phyloP scores from a whole-genome alignment of 208 protist species.

The Tritrichomonas foetus region DNA sequence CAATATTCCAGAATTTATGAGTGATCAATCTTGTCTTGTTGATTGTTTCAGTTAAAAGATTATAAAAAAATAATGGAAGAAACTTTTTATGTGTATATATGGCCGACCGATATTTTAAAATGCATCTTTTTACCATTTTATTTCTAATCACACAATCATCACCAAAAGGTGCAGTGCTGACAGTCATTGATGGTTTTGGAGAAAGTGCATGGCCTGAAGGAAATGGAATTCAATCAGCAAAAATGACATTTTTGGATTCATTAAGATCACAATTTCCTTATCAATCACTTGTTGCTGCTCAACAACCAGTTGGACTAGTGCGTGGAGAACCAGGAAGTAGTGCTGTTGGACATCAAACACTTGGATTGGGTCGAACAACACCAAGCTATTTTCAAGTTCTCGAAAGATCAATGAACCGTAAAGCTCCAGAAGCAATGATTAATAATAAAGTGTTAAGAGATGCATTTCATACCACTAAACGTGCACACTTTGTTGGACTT shows the following conservation, averaged over 20 bases:
- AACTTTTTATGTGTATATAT: no score
- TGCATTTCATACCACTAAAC: background rate
- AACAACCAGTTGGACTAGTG: constrained; percentile 24
- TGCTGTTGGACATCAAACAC: constrained; percentile 21
- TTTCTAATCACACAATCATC: no score
- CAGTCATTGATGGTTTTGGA: constrained; percentile 13
- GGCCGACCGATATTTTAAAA: no score
- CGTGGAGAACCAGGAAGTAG: background rate
- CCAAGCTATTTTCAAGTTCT: constrained; percentile 25
- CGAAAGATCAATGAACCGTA: background rate
- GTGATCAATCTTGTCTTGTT: no score
- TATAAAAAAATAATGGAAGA: no score
- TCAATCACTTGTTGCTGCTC: background rate
- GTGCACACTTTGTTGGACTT: background rate
- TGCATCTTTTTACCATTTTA: no score
- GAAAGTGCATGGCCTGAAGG: constrained; percentile 34
- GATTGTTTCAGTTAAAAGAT: no score
- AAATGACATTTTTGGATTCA: background rate
- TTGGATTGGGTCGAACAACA: background rate
- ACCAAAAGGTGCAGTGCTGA: background rate
- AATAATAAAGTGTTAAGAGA: background rate
- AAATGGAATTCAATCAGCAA: background rate
- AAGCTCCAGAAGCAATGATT: background rate
- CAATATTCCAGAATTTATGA: no score
- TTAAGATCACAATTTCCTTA: background rate